These are phyloP conservation scores for Xylaria acuta DNA, from an alignment of 495 filamentous ascomycete genomes.

Conservation along the genomic window DNA sequence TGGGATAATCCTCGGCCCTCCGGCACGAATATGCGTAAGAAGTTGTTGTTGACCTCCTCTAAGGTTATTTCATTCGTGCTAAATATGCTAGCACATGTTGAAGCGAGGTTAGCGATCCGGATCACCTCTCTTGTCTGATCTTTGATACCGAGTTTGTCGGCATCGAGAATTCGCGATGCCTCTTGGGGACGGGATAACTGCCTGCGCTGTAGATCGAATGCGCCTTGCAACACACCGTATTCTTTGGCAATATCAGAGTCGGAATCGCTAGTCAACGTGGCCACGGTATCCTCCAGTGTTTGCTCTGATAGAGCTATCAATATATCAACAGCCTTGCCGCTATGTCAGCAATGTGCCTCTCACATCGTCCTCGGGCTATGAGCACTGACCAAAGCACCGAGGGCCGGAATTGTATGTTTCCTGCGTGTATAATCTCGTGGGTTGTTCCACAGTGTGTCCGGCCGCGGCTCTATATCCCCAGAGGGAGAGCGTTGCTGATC, in stretches of 20 bases:
- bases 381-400: constrained; percentile 47
- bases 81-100: constrained; percentile 82
- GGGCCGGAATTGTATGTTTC: constrained; percentile 47
- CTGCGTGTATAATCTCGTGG: constrained; percentile 40
- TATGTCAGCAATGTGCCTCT: constrained; percentile 25
- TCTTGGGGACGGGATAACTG: constrained; percentile 66
- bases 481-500: constrained; percentile 28
- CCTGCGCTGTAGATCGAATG: constrained; percentile 82
- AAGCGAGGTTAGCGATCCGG: constrained; percentile 85
- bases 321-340: constrained; percentile 49
- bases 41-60: constrained; percentile 81
- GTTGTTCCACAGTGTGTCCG: constrained; percentile 41
- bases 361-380: neutral
- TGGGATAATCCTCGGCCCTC: constrained; percentile 75
- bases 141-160: constrained; percentile 73
- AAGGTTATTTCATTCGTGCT: constrained; percentile 83
- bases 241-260: constrained; percentile 79
- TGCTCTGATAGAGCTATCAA: constrained; percentile 53
- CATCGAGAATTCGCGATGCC: constrained; percentile 71
- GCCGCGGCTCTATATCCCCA: constrained; percentile 30
- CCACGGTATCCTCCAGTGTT: constrained; percentile 65
- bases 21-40: constrained; percentile 83
- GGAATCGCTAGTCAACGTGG: constrained; percentile 69
- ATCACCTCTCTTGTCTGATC: constrained; percentile 66
- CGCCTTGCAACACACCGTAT: constrained; percentile 78